Conservation (phyloP, 352 stramenopile genomes). For the Proteromonas lacertae region DNA sequence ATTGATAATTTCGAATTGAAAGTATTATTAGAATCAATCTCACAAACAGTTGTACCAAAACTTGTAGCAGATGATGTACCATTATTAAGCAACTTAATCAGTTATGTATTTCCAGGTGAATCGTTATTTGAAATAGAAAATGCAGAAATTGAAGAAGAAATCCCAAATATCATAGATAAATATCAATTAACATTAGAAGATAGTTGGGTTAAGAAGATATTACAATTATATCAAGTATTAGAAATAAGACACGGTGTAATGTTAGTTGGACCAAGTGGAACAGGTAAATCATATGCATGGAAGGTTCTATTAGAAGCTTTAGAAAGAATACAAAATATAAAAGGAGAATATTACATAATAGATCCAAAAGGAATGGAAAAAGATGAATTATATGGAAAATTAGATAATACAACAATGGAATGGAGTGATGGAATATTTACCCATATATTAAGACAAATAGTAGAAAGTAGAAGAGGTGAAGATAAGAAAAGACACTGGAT, state of each 20-base stretch:
- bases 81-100: conserved; percentile 75
- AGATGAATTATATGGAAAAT: conserved; percentile 81
- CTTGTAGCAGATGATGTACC: conserved; percentile 80
- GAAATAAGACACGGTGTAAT: conserved; percentile 88
- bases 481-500: conserved; percentile 61
- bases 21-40: conserved; percentile 80
- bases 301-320: conserved; percentile 58
- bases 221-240: conserved; percentile 88
- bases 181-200: conserved; percentile 42
- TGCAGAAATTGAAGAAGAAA: conserved; percentile 13
- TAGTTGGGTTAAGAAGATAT: conserved; percentile 82
- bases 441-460: conserved; percentile 43
- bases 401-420: conserved; percentile 95
- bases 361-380: conserved; percentile 95
- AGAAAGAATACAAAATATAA: conserved; percentile 63
- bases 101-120: conserved; percentile 76
- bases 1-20: conserved; percentile 37
- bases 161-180: conserved; percentile 28
- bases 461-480: no score
- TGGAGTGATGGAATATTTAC: conserved; percentile 99
- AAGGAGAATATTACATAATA: conserved; percentile 85
- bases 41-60: conserved; percentile 94
- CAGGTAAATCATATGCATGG: conserved; percentile 78
- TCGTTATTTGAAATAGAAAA: conserved; percentile 22
- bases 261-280: conserved; percentile 79